phyloP scores from a whole-genome alignment of 2,329 filamentous ascomycete genomes.

The Myrmaecium sp. region DNA sequence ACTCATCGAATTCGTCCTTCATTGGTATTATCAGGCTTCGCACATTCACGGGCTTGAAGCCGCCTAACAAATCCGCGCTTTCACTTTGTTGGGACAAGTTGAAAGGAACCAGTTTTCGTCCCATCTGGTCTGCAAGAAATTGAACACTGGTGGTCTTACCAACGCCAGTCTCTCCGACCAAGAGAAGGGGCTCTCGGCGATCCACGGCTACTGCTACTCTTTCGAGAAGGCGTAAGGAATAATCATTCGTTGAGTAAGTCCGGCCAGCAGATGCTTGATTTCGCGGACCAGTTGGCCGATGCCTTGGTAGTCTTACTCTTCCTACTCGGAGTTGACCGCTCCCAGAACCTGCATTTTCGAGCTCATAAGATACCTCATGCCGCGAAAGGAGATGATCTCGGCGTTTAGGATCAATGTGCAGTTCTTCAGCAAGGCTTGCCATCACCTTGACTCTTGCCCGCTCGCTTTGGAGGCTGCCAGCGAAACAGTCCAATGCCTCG shows the following conservation, averaged over 20 bases:
- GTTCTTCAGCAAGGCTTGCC: constrained; percentile 61
- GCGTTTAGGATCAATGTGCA: constrained; percentile 71
- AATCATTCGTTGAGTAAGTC: constrained; percentile 57
- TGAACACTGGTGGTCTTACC: constrained; percentile 96
- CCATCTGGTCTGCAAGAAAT: constrained; percentile 68
- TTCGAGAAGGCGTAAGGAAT: constrained; percentile 72
- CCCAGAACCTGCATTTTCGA: constrained; percentile 1
- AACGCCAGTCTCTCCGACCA: constrained; percentile 98
- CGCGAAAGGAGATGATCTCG: constrained; percentile 60
- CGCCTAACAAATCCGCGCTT: constrained; percentile 84
- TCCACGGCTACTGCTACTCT: constrained; percentile 72
- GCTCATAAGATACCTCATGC: constrained; percentile 40
- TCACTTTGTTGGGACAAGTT: constrained; percentile 98
- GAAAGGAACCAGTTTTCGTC: constrained; percentile 76
- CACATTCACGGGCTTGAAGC: constrained; percentile 90
- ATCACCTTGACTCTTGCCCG: constrained; percentile 44
- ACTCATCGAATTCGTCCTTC: constrained; percentile 82
- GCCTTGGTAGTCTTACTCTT: constrained; percentile 29
- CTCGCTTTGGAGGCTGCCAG: constrained; percentile 57
- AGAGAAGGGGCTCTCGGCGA: constrained; percentile 70
- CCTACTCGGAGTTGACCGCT: constrained; percentile 20
- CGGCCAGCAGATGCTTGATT: constrained; percentile 13
- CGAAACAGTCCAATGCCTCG: constrained; percentile 86
- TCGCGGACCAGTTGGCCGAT: constrained; percentile 19
- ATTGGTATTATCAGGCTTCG: constrained; percentile 75